Evolutionary conservation across 176 grass and related monocot species (phyloP), one percentile per base, ranked within the genome.

Genomic region (Poa pratensis): DNA sequence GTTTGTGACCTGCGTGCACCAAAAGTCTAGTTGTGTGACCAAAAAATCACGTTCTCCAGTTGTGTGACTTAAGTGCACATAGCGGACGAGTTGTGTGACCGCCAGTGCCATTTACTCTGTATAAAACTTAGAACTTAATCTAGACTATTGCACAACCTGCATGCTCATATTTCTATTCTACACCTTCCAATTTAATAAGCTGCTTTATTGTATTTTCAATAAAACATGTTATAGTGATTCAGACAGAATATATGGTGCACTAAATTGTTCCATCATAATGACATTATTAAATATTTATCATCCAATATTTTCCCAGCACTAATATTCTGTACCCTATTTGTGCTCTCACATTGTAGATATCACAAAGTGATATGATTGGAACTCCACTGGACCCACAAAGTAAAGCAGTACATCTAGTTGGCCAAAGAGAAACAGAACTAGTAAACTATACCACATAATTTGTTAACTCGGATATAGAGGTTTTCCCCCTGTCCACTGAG

Each of bases 381-480:
- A 57, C 20, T 60, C 54, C 20, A 18, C 13, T 77, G 7, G 55
- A 17, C n/a, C 35, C 3, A 8, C 76, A 42, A 75, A 62, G 27
- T 42, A 16, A 57, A 59, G 6, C 13, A 40, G 7, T 60, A 59
- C 18, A 79, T 79, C 22, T 46, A 63, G 23, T 30, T 7, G 11
- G 9, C 2, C n/a, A 80, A 63, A 30, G 26, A 80, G 18, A 79
- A 28, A 79, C 8, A 63, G 8, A 79, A 27, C 45, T 17, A 35
- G 63, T 20, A 50, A 13, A 64, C 7, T 67, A 8, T 91, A 89
- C 87, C 86, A 51, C 73, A 48, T 13, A 80, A 62, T 14, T 35
- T 11, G 3, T 83, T 75, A 49, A 92, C 34, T 45, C 76, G 76
- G 11, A 92, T 61, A 30, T 89, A 89, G 6, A 92, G 78, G 85